A percentile compares a stretch with the other conserved stretches of the same genome.
Conservation (phyloP, 306 rosid genomes). For the Fragaria ananassa region DNA sequence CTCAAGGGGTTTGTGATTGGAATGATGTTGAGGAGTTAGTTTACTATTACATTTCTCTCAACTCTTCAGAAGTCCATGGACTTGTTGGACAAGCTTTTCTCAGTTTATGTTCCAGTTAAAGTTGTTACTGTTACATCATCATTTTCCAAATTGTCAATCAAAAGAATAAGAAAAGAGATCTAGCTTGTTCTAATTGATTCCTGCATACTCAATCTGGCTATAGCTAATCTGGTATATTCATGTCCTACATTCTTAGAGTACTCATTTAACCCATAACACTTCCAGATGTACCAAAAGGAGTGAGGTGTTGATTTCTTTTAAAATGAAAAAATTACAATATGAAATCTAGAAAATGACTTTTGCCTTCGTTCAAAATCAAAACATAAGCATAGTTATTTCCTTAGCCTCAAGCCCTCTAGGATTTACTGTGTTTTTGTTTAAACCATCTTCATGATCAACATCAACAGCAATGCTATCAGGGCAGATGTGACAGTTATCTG, state of each 20-base stretch:
- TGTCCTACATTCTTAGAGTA: too few relatives aligned
- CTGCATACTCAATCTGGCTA: too few relatives aligned
- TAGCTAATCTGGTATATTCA: too few relatives aligned
- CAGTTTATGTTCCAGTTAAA: slow-evolving; percentile 6
- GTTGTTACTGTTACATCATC: not conserved
- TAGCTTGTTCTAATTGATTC: too few relatives aligned
- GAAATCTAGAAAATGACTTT: not conserved
- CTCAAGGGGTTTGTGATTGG: slow-evolving; percentile 31
- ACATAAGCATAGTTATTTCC: not conserved
- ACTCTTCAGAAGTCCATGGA: slow-evolving; percentile 33
- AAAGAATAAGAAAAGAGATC: too few relatives aligned
- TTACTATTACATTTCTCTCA: slow-evolving; percentile 44
- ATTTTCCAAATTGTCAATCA: too few relatives aligned
- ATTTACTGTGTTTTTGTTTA: not conserved
- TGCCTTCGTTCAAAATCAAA: not conserved
- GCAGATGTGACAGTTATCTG: not conserved
- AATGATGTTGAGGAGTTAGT: slow-evolving; percentile 43
- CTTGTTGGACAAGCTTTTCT: slow-evolving; percentile 35
- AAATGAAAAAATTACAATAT: not conserved
- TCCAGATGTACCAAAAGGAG: too few relatives aligned
- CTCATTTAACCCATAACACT: too few relatives aligned
- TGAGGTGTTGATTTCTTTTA: too few relatives aligned
- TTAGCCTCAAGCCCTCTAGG: not conserved
- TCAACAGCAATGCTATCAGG: not conserved
- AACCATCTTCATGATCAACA: not conserved